Conservation (phyloP, 2,329 filamentous ascomycete genomes). For the Sarocladiaceae sp. region DNA sequence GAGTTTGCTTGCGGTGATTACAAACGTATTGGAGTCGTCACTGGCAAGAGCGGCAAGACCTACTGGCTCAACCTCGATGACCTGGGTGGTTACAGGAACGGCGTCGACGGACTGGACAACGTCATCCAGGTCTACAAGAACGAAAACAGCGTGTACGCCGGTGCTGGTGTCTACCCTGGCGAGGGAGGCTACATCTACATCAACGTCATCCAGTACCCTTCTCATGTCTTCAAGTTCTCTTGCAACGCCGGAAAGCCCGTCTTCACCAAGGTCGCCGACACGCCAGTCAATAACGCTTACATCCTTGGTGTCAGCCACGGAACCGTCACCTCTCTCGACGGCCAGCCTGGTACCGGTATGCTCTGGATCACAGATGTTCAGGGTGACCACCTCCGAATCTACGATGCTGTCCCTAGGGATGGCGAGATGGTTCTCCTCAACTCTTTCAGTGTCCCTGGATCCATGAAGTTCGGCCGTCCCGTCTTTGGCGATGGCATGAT, state of each 20-base stretch:
- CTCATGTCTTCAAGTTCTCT: slow-evolving; percentile 54
- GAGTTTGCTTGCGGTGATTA: slow-evolving; percentile 39
- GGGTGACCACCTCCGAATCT: slow-evolving; percentile 46
- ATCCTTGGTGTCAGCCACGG: slow-evolving; percentile 53
- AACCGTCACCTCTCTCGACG: slow-evolving; percentile 50
- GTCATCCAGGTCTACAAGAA: slow-evolving; percentile 41
- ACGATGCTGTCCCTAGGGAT: slow-evolving; percentile 45
- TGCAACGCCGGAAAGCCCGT: slow-evolving; percentile 46
- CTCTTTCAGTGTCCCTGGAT: slow-evolving; percentile 45
- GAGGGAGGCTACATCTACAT: slow-evolving; percentile 47
- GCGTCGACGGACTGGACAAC: slow-evolving; percentile 30
- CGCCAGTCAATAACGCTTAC: slow-evolving; percentile 44
- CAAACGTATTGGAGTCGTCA: slow-evolving; percentile 43
- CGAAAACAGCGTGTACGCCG: slow-evolving; percentile 41
- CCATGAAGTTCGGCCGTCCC: slow-evolving; percentile 53
- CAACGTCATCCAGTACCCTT: slow-evolving; percentile 48
- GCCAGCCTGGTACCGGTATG: slow-evolving; percentile 49
- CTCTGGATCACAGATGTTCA: slow-evolving; percentile 54
- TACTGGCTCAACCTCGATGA: slow-evolving; percentile 40
- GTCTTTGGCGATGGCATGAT: slow-evolving; percentile 53
- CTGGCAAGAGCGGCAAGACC: slow-evolving; percentile 47
- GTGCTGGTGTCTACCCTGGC: slow-evolving; percentile 42
- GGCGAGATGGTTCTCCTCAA: slow-evolving; percentile 43
- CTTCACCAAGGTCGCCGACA: slow-evolving; percentile 50
- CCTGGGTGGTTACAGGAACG: slow-evolving; percentile 35